phyloP scores from a whole-genome alignment of 2,329 filamentous ascomycete species.

The Colletotrichum scovillei region DNA sequence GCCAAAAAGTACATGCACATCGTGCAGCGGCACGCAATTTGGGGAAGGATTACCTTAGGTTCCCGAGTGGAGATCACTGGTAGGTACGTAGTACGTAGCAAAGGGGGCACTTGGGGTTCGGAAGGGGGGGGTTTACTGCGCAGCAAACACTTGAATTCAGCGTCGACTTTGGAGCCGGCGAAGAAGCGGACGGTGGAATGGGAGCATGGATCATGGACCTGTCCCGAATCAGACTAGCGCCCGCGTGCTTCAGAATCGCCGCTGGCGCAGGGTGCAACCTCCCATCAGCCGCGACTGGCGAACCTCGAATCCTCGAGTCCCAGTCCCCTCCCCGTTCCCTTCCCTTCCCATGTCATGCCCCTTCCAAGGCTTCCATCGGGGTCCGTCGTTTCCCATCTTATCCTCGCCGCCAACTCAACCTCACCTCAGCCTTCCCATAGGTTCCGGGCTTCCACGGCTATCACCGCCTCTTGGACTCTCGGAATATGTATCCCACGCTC shows the following conservation, averaged over 20 bases:
- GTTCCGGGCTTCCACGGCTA: not conserved
- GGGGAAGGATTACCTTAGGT: conserved; percentile 9
- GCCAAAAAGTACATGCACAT: not conserved
- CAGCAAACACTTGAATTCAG: not conserved
- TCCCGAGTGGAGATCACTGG: not conserved
- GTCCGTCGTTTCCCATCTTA: too few relatives aligned
- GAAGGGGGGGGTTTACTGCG: not conserved
- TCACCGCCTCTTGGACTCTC: not conserved
- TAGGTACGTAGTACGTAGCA: not conserved
- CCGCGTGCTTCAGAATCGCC: conserved; percentile 5
- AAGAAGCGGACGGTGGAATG: conserved; percentile 1
- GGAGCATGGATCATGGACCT: conserved; percentile 26
- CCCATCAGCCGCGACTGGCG: conserved; percentile 29
- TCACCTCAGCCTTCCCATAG: not conserved
- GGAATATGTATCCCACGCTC: not conserved
- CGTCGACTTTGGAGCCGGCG: not conserved
- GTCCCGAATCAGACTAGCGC: conserved; percentile 23
- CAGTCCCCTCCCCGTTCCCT: not conserved
- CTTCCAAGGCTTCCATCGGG: not conserved
- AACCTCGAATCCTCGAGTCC: not conserved
- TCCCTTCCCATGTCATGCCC: too few relatives aligned
- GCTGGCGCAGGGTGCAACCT: conserved; percentile 12
- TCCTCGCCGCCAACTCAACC: not conserved
- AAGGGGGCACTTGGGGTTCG: not conserved
- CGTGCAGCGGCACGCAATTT: conserved; percentile 10